These are phyloP conservation scores for Pseudocercospora crystallina DNA, from an alignment of 2,329 filamentous ascomycete species.

Conservation along the genomic window DNA sequence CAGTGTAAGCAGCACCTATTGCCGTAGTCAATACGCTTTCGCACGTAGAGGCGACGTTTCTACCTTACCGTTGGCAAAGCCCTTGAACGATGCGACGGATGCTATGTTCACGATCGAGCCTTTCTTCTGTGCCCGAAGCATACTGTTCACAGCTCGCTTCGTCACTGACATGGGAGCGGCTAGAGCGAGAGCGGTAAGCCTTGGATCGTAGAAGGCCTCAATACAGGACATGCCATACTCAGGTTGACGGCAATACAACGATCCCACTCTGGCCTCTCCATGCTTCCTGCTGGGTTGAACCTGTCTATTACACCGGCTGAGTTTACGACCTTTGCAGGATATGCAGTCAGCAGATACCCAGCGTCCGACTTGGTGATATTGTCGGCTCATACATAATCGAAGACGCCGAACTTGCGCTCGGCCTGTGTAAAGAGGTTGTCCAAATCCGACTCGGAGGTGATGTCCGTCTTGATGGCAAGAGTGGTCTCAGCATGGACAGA, in stretches of 20 bases:
- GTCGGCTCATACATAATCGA: conserved; percentile 48
- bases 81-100: conserved; percentile 48
- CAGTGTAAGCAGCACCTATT: conserved; percentile 44
- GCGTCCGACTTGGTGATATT: not conserved
- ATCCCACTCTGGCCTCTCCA: conserved; percentile 52
- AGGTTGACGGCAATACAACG: conserved; percentile 57
- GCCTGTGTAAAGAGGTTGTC: conserved; percentile 40
- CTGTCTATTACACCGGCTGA: conserved; percentile 59
- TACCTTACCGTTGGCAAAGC: conserved; percentile 41
- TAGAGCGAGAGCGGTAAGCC: too few relatives aligned
- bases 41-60: too few relatives aligned
- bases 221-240: conserved; percentile 26
- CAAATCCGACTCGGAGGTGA: conserved; percentile 39
- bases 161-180: conserved; percentile 54
- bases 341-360: not conserved
- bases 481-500: conserved; percentile 25
- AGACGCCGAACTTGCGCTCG: conserved; percentile 42
- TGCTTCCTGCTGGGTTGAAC: conserved; percentile 54
- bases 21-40: too few relatives aligned
- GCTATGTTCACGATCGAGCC: conserved; percentile 56
- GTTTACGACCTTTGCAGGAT: conserved; percentile 44
- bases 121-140: conserved; percentile 45
- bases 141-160: conserved; percentile 52
- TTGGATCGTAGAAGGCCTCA: too few relatives aligned
- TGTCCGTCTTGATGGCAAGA: conserved; percentile 38